Evolutionary conservation across 148 eudicot genomes (phyloP).

Genomic region (Beta vulgaris): DNA sequence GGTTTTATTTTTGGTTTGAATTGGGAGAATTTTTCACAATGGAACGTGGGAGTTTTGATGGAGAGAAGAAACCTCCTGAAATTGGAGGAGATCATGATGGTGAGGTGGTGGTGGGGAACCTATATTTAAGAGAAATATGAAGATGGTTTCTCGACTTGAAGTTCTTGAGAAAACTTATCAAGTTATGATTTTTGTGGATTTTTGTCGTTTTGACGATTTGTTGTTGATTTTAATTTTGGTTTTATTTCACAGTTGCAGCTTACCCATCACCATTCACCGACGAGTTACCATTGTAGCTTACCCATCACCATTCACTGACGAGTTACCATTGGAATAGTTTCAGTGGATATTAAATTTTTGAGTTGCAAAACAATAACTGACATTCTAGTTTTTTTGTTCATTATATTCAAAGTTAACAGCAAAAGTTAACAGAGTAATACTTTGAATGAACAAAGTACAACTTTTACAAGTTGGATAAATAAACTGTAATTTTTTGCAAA

Average conservation of each 20-base stretch:
- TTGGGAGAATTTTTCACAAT: slow-evolving; percentile 25
- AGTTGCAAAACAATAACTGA: too few relatives aligned
- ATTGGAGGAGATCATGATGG: slow-evolving; percentile 30
- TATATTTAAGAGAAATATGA: slow-evolving; percentile 81
- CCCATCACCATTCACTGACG: too few relatives aligned
- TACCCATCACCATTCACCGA: too few relatives aligned
- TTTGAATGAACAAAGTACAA: too few relatives aligned
- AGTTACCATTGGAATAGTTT: too few relatives aligned
- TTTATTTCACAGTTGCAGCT: slow-evolving; percentile 45
- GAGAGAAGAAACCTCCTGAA: slow-evolving; percentile 49
- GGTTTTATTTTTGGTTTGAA: slow-evolving; percentile 16
- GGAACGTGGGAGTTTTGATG: slow-evolving; percentile 53
- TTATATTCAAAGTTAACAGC: too few relatives aligned
- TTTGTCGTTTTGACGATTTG: slow-evolving; percentile 9
- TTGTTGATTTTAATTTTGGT: not conserved
- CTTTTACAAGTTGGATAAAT: too few relatives aligned
- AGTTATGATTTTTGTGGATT: slow-evolving; percentile 33
- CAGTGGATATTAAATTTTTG: too few relatives aligned
- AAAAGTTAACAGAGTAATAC: too few relatives aligned
- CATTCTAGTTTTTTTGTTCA: too few relatives aligned
- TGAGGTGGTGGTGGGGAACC: slow-evolving; percentile 35
- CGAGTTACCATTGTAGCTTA: too few relatives aligned
- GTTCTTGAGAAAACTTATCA: slow-evolving; percentile 77
- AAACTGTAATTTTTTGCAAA: too few relatives aligned
- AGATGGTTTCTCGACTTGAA: slow-evolving; percentile 78